A percentile compares a stretch with the other conserved stretches of the same genome.
Conservation (phyloP, 176 grass and related monocot species). For the Neostapfia colusana region DNA sequence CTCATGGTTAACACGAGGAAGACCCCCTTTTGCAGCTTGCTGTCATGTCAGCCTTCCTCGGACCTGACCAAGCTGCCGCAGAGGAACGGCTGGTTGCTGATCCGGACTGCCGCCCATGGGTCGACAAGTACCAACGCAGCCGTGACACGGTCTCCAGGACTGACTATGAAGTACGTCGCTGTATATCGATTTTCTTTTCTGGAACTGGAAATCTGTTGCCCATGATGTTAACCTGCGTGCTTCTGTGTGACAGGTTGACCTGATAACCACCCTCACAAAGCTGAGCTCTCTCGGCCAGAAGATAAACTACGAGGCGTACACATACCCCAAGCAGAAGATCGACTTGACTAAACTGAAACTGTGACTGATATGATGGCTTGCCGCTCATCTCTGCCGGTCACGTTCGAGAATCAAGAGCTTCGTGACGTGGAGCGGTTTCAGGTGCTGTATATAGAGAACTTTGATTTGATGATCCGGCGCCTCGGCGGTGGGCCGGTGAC, state of each 20-base stretch:
- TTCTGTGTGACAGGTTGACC: slow-evolving; percentile 66
- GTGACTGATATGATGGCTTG: slow-evolving; percentile 38
- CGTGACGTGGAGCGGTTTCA: not conserved
- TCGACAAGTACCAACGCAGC: slow-evolving; percentile 89
- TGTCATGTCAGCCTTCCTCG: slow-evolving; percentile 94
- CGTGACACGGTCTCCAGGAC: slow-evolving; percentile 91
- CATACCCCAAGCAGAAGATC: slow-evolving; percentile 84
- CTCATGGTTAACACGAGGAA: not conserved
- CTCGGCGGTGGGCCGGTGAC: not conserved
- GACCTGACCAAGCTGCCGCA: slow-evolving; percentile 75
- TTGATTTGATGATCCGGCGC: slow-evolving; percentile 25
- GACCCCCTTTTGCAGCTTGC: slow-evolving; percentile 60
- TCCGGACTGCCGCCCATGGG: slow-evolving; percentile 78
- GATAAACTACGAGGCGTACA: slow-evolving; percentile 96
- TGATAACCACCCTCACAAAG: slow-evolving; percentile 95
- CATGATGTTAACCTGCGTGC: not conserved
- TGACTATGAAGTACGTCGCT: slow-evolving; percentile 73
- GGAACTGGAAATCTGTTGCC: not conserved
- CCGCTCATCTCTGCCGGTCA: not conserved
- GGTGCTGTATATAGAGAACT: not conserved
- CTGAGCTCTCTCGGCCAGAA: slow-evolving; percentile 77
- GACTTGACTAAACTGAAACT: slow-evolving; percentile 86
- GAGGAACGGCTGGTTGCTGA: slow-evolving; percentile 69
- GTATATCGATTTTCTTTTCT: not conserved
- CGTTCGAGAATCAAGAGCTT: not conserved